phyloP scores from a whole-genome alignment of 306 rosid genomes.

The Castanospermum australe region DNA sequence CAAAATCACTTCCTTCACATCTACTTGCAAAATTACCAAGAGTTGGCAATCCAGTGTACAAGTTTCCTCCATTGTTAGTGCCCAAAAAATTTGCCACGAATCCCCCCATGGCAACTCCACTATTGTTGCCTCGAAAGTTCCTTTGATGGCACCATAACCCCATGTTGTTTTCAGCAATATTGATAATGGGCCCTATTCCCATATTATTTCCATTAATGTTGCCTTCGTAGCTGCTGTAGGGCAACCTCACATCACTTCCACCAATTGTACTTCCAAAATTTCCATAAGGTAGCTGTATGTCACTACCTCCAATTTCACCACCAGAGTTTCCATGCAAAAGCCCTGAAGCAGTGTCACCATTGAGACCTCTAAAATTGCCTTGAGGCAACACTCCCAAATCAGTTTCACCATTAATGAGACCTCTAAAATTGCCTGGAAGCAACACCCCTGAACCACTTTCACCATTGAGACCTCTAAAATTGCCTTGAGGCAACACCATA shows the following conservation, averaged over 20 bases:
- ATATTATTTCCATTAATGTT: background rate
- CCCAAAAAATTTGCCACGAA: background rate
- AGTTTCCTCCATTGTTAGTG: background rate
- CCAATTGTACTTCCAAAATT: background rate
- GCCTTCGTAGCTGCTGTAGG: background rate
- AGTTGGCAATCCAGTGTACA: background rate
- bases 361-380: background rate
- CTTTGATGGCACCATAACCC: background rate
- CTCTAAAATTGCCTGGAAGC: background rate
- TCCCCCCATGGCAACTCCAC: background rate
- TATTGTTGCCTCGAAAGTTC: background rate
- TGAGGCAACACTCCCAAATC: background rate
- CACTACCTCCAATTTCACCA: background rate
- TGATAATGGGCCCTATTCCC: background rate
- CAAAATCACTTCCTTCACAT: background rate
- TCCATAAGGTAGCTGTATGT: background rate
- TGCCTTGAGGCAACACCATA: background rate
- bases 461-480: background rate
- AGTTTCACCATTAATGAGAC: background rate
- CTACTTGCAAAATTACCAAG: background rate
- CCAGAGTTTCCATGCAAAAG: background rate
- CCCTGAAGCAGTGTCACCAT: background rate
- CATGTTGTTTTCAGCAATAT: too few species aligned
- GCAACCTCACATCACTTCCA: background rate
- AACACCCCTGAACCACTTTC: background rate